Conservation (phyloP, 2,329 filamentous ascomycete genomes). For the Amesomyces nigricolor region DNA sequence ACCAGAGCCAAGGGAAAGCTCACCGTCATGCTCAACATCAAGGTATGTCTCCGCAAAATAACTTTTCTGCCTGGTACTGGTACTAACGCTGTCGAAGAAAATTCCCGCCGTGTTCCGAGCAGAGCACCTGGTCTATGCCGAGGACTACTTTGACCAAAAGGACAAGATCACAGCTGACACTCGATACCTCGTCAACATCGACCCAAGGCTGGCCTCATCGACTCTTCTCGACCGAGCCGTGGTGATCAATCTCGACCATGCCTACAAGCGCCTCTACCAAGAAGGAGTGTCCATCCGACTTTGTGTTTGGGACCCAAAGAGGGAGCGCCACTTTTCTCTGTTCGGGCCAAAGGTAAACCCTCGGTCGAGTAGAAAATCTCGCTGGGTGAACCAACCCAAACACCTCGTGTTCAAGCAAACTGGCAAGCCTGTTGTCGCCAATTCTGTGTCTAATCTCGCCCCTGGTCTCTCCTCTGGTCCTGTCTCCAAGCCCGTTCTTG, state of each 20-base stretch:
- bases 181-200: conserved; percentile 29
- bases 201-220: conserved; percentile 26
- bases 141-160: conserved; percentile 18
- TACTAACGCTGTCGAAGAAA: conserved; percentile 9
- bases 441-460: no score
- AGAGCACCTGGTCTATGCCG: conserved; percentile 27
- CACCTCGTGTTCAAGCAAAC: background rate
- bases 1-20: conserved; percentile 24
- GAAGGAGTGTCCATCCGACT: conserved; percentile 27
- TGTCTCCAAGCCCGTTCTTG: background rate
- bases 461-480: no score
- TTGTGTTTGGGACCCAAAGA: conserved; percentile 20
- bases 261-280: conserved; percentile 22
- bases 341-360: conserved; percentile 14
- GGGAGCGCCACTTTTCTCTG: conserved; percentile 4
- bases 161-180: conserved; percentile 23
- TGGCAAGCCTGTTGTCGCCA: background rate
- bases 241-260: conserved; percentile 10
- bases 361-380: background rate
- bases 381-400: conserved; percentile 7
- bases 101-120: background rate
- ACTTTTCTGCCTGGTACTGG: background rate
- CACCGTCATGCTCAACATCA: conserved; percentile 13
- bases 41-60: conserved; percentile 5
- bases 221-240: conserved; percentile 28